Evolutionary conservation across 495 filamentous ascomycete species (phyloP), one percentile per base, ranked within the genome.

Genomic region (Aspergillus sclerotiicarbonarius): DNA sequence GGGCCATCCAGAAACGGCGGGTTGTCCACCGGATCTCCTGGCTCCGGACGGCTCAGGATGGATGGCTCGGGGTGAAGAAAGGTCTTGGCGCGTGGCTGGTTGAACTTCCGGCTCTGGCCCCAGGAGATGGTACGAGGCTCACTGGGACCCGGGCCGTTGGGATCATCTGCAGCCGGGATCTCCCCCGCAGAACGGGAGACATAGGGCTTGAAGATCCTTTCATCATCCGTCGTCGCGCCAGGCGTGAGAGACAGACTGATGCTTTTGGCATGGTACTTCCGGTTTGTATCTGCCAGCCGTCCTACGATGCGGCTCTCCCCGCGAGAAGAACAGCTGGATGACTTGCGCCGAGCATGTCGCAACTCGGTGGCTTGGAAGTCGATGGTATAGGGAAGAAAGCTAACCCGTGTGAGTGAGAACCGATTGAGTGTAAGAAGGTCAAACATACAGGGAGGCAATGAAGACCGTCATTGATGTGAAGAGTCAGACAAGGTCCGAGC

Each of bases 351-450:
- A 63, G 66, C 61, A 65, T 64, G 70, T 80, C 41, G 72, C 35
- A 62, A 58, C 48, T 71, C 67, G 48, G 64, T 67, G 31, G 74
- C 59, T 52, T 80, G 70, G 62, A 96, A 97, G 67, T 93, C 85
- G 62, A 96, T 78, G 1, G 92, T 97, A 66, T 95, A 90, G 7
- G 92, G 92, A 31, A 96, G 85, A 68, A 95, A 95, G 45, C 92
- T 96, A 21, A 16, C 19, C 30, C 10, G 8, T 5, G 19, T 21
- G 7, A 47, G 32, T 43, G 19, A 21, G 62, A 44, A 69, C 53
- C 48, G 51, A 52, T 58, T 4, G 29, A 45, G 5, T 13, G 7
- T n/a, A n/a, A 9, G n/a, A 37, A 45, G 21, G 16, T 4, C 32
- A 12, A 49, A 80, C 87, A 80, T 81, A 93, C 90, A 93, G 78